Conservation (phyloP, 1,284 basidiomycete species). For the Moniliella sp. region DNA sequence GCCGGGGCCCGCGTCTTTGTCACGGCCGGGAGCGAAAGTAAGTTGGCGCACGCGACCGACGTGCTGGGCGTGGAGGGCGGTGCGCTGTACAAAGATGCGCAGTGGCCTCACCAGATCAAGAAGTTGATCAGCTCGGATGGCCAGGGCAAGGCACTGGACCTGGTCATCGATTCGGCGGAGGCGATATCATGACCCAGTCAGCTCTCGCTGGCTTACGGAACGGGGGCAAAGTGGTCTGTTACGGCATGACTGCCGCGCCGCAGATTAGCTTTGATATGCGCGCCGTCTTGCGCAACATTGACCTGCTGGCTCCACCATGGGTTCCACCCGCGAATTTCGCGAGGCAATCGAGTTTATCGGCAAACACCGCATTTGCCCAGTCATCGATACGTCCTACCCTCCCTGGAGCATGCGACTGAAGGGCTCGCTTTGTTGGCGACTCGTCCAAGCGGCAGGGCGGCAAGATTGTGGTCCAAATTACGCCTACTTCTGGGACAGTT, state of each 20-base stretch:
- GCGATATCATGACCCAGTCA: slow-evolving; percentile 47
- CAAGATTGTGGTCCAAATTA: slow-evolving; percentile 26
- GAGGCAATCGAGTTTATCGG: slow-evolving; percentile 51
- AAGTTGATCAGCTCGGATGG: slow-evolving; percentile 39
- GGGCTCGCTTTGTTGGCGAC: slow-evolving; percentile 43
- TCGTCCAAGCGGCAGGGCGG: slow-evolving; percentile 23
- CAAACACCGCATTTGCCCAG: slow-evolving; percentile 48
- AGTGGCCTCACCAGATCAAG: slow-evolving; percentile 49
- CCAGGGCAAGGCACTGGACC: slow-evolving; percentile 42
- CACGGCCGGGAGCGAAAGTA: slow-evolving; percentile 51
- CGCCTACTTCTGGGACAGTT: no score
- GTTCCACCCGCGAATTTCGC: slow-evolving; percentile 52
- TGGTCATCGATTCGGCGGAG: slow-evolving; percentile 63
- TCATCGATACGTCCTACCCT: slow-evolving; percentile 53
- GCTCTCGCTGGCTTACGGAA: slow-evolving; percentile 43
- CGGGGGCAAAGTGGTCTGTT: slow-evolving; percentile 49
- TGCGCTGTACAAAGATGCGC: slow-evolving; percentile 50
- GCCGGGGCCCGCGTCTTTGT: slow-evolving; percentile 59
- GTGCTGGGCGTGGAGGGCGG: slow-evolving; percentile 56
- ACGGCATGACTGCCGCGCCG: slow-evolving; percentile 45
- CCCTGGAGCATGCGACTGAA: slow-evolving; percentile 47
- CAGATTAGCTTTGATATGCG: slow-evolving; percentile 52
- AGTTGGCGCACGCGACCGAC: slow-evolving; percentile 46
- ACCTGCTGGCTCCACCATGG: slow-evolving; percentile 55
- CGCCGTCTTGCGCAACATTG: slow-evolving; percentile 55